Conservation (phyloP, 2,329 filamentous ascomycete genomes). For the Venturia effusa region DNA sequence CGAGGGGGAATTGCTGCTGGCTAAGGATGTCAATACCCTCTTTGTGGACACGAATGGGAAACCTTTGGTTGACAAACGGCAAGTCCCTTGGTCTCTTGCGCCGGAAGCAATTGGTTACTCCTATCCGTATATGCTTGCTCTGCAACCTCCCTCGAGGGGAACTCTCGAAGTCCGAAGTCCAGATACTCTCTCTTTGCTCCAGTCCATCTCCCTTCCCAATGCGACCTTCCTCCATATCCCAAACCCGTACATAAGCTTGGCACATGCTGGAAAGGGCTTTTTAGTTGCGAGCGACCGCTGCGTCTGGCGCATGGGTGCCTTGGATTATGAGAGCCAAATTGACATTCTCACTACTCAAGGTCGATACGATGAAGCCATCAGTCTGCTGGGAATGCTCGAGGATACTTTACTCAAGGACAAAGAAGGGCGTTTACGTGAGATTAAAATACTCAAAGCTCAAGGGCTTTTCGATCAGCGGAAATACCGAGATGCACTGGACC, state of each 20-base stretch:
- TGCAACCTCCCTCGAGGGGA: constrained; percentile 75
- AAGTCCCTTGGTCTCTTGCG: constrained; percentile 83
- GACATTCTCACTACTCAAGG: constrained; percentile 64
- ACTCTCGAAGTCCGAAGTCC: constrained; percentile 86
- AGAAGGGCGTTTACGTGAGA: constrained; percentile 63
- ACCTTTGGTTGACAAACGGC: constrained; percentile 60
- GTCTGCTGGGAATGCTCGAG: constrained; percentile 78
- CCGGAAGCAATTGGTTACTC: constrained; percentile 92
- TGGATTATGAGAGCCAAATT: constrained; percentile 84
- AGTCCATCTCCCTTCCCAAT: constrained; percentile 70
- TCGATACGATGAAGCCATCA: constrained; percentile 84
- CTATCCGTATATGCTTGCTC: constrained; percentile 84
- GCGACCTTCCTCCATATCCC: constrained; percentile 83
- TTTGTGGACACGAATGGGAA: constrained; percentile 82
- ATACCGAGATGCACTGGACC: constrained; percentile 74
- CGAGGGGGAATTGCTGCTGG: constrained; percentile 78
- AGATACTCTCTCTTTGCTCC: constrained; percentile 78
- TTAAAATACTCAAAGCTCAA: constrained; percentile 88
- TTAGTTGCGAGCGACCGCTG: constrained; percentile 82
- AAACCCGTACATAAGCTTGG: constrained; percentile 84
- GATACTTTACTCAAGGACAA: constrained; percentile 84
- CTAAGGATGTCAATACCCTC: constrained; percentile 93
- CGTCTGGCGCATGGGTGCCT: constrained; percentile 92
- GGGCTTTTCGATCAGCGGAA: constrained; percentile 70
- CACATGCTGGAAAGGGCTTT: constrained; percentile 92